These are phyloP conservation scores for Cercospora brassicicola DNA, from an alignment of 2,329 filamentous ascomycete species.

Conservation along the genomic window DNA sequence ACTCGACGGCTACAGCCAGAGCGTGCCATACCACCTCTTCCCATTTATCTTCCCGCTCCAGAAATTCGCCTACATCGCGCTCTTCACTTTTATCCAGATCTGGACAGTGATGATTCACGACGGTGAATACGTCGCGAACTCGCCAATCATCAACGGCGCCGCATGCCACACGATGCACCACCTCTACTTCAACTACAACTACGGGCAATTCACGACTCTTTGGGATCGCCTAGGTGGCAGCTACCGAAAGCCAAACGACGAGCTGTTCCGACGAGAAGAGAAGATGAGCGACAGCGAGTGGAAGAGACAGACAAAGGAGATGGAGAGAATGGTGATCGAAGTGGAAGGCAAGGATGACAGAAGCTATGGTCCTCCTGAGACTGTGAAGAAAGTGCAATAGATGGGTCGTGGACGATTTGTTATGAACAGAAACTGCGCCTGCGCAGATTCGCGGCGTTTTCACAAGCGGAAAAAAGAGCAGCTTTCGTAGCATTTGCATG, in stretches of 20 bases:
- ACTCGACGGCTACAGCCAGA: constrained; percentile 84
- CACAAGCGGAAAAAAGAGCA: not conserved
- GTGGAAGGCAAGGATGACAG: constrained; percentile 62
- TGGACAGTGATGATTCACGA: constrained; percentile 98
- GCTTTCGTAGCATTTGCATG: constrained; percentile 1
- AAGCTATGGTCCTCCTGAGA: constrained; percentile 42
- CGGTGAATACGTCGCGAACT: constrained; percentile 89
- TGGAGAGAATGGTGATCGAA: constrained; percentile 72
- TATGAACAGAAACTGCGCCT: constrained; percentile 6
- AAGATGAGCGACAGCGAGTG: constrained; percentile 83
- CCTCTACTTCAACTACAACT: constrained; percentile 85
- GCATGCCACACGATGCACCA: constrained; percentile 95
- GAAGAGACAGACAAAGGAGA: constrained; percentile 72
- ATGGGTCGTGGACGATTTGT: not conserved
- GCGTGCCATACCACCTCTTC: constrained; percentile 88
- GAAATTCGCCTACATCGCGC: constrained; percentile 79
- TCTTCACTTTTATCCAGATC: constrained; percentile 92
- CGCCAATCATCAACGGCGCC: constrained; percentile 87
- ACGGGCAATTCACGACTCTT: constrained; percentile 88
- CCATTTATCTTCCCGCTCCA: constrained; percentile 90
- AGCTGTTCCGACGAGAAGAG: constrained; percentile 78
- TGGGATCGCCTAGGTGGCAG: constrained; percentile 87
- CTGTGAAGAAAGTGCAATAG: constrained; percentile 41
- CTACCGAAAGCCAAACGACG: constrained; percentile 81
- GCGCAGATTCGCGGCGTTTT: constrained; percentile 10